These are phyloP conservation scores for Acanthamoeba lenticulata DNA, from an alignment of 208 protist species.

Conservation along the genomic window DNA sequence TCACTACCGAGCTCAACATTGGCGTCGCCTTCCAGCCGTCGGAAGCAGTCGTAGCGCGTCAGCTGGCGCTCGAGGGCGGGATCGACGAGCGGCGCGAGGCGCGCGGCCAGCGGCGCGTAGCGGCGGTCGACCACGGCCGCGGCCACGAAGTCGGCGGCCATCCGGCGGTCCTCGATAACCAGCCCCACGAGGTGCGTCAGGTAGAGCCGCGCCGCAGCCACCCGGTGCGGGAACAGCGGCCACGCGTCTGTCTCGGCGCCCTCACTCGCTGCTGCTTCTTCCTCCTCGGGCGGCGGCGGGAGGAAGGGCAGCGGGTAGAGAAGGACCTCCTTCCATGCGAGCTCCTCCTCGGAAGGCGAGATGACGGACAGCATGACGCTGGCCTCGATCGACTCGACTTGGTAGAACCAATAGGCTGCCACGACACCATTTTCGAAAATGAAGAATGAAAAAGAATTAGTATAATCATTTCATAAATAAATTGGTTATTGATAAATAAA, in stretches of 20 bases:
- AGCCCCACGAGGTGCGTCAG: background rate
- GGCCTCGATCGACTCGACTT: background rate
- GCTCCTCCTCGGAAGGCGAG: slow-evolving; percentile 43
- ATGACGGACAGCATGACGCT: background rate
- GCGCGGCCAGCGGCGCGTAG: background rate
- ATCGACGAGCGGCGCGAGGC: background rate
- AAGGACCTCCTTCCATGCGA: background rate
- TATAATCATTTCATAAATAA: background rate
- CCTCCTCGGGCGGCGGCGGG: background rate
- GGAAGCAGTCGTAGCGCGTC: background rate
- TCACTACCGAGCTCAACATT: too few species aligned
- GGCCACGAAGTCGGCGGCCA: background rate
- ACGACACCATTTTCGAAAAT: background rate
- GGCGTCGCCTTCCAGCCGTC: too few species aligned
- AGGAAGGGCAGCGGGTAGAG: slow-evolving; percentile 5
- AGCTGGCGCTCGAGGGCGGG: background rate
- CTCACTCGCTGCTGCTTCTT: background rate
- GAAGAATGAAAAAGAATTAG: background rate
- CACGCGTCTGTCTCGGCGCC: too few species aligned
- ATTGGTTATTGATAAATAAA: background rate
- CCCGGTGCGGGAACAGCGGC: background rate
- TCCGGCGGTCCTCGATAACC: background rate
- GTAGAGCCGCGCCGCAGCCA: background rate
- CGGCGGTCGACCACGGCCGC: background rate
- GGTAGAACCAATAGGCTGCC: slow-evolving; percentile 33